Evolutionary conservation across 1,284 basidiomycete species (phyloP).

Genomic region (Earliella scabrosa): DNA sequence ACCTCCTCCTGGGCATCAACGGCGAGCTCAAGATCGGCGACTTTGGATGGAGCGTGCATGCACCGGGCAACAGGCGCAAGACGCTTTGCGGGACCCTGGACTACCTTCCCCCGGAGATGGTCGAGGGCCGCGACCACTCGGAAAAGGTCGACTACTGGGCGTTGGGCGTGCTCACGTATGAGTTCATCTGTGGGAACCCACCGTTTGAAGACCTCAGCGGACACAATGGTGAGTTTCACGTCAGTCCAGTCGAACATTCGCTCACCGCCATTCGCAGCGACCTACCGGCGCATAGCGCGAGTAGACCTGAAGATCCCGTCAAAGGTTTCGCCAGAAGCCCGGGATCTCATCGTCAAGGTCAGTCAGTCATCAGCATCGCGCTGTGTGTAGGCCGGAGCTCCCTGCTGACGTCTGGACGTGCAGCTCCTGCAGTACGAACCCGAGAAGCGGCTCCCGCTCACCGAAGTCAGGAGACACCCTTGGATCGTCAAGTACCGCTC

Average conservation of each 20-base stretch:
- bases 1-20: conserved; percentile 91
- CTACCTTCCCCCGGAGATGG: conserved; percentile 99
- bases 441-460: conserved; percentile 79
- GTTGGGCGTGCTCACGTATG: conserved; percentile 93
- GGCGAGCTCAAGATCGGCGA: conserved; percentile 99
- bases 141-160: conserved; percentile 98
- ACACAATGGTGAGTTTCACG: conserved; percentile 63
- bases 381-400: background rate
- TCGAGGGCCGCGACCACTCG: conserved; percentile 86
- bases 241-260: background rate
- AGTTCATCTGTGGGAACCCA: conserved; percentile 91
- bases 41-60: conserved; percentile 99
- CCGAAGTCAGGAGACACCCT: conserved; percentile 85
- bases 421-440: conserved; percentile 91
- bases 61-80: conserved; percentile 86
- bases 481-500: conserved; percentile 88
- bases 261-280: conserved; percentile 55
- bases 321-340: conserved; percentile 66
- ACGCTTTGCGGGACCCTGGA: conserved; percentile 96
- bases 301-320: conserved; percentile 84
- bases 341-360: conserved; percentile 68
- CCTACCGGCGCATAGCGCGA: conserved; percentile 83
- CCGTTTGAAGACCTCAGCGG: conserved; percentile 92
- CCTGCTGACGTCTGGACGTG: background rate
- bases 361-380: conserved; percentile 9